phyloP scores from a whole-genome alignment of 441 rosid genomes.

The Mallotus japonicus region DNA sequence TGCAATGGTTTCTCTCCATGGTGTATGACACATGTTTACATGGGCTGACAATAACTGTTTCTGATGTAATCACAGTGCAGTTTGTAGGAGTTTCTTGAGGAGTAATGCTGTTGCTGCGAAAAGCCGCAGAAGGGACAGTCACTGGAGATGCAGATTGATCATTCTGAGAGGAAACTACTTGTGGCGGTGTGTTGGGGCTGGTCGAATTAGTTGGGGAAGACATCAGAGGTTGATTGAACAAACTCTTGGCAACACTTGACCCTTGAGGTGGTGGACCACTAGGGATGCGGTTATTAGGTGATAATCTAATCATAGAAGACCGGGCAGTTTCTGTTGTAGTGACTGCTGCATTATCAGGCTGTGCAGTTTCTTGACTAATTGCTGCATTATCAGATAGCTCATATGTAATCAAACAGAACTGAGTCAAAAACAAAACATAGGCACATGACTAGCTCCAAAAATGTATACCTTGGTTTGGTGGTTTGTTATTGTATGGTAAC shows the following conservation, averaged over 20 bases:
- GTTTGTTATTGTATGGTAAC: conserved; percentile 25
- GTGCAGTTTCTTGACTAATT: conserved; percentile 26
- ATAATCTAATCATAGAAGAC: conserved; percentile 27
- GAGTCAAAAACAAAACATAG: background rate
- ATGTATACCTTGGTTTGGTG: conserved; percentile 39
- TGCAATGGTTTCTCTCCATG: conserved; percentile 58
- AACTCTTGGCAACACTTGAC: conserved; percentile 60
- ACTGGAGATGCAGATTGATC: conserved; percentile 42
- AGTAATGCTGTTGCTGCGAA: conserved; percentile 35
- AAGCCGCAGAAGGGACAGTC: conserved; percentile 29
- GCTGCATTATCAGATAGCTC: conserved; percentile 24
- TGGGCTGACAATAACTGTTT: conserved; percentile 71
- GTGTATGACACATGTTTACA: conserved; percentile 57
- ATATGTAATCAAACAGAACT: conserved; percentile 25
- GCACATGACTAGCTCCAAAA: background rate
- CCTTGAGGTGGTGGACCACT: conserved; percentile 31
- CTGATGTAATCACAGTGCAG: conserved; percentile 66
- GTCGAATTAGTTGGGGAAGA: conserved; percentile 45
- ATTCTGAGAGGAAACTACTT: conserved; percentile 36
- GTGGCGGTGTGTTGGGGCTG: conserved; percentile 64
- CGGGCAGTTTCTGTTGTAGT: conserved; percentile 24
- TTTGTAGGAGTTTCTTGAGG: conserved; percentile 57
- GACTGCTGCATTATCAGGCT: conserved; percentile 21
- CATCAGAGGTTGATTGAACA: conserved; percentile 46
- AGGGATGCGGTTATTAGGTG: conserved; percentile 17